A percentile compares a stretch with the other conserved stretches of the same genome.
Conservation (phyloP, 2,329 filamentous ascomycete species). For the Didymella pinodella region DNA sequence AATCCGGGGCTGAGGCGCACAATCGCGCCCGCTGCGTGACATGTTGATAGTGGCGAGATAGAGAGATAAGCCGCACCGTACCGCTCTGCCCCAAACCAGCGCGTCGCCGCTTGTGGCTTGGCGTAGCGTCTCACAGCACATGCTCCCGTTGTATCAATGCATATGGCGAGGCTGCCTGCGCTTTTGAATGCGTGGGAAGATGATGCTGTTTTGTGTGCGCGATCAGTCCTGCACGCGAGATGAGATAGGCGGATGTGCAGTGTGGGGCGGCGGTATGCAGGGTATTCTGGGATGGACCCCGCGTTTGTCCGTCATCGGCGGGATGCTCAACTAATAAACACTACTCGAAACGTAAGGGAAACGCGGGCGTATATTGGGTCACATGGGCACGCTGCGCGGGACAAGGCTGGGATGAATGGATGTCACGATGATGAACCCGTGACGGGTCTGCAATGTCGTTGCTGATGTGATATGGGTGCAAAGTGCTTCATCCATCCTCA, state of each 20-base stretch:
- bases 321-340: constrained; percentile 28
- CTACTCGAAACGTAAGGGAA: constrained; percentile 42
- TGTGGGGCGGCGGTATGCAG: background rate
- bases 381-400: constrained; percentile 10
- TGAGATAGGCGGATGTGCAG: constrained; percentile 20
- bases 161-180: too few relatives aligned
- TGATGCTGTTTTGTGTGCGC: background rate
- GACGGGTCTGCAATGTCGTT: background rate
- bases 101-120: constrained; percentile 37
- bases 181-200: background rate
- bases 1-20: constrained; percentile 19
- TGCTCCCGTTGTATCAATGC: background rate
- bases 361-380: constrained; percentile 16
- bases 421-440: constrained; percentile 11
- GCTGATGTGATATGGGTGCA: background rate
- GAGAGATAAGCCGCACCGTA: constrained; percentile 18
- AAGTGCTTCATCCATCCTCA: too few relatives aligned
- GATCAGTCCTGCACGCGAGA: constrained; percentile 12
- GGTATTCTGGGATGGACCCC: constrained; percentile 12
- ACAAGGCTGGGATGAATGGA: constrained; percentile 2
- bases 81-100: too few relatives aligned
- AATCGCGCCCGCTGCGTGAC: constrained; percentile 16
- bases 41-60: constrained; percentile 8
- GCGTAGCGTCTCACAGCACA: constrained; percentile 21
- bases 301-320: constrained; percentile 37